Conservation (phyloP, 2,329 filamentous ascomycete genomes). For the Alternaria viburni region DNA sequence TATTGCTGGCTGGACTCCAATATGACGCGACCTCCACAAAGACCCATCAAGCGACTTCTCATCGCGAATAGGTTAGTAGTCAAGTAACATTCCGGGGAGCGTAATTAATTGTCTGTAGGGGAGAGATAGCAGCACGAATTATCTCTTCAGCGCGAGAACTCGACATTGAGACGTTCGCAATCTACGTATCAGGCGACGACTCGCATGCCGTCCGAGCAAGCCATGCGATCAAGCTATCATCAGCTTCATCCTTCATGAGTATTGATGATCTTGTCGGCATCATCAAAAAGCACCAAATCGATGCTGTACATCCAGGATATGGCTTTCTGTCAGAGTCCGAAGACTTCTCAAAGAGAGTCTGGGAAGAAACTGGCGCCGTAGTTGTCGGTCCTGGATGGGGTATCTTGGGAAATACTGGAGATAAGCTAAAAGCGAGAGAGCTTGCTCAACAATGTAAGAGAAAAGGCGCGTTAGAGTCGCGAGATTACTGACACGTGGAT, state of each 20-base stretch:
- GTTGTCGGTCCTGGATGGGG: constrained; percentile 65
- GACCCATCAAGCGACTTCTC: constrained; percentile 58
- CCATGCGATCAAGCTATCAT: constrained; percentile 59
- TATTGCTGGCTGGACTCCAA: neutral
- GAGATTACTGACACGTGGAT: neutral
- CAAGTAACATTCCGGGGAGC: neutral
- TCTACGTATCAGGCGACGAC: constrained; percentile 63
- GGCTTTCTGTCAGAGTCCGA: constrained; percentile 67
- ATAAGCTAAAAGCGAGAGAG: constrained; percentile 61
- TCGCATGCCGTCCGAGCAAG: constrained; percentile 61
- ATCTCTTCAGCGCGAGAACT: constrained; percentile 66
- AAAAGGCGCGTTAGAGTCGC: neutral
- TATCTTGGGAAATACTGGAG: constrained; percentile 61
- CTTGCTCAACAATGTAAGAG: constrained; percentile 57
- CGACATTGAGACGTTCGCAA: constrained; percentile 60
- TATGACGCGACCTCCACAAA: constrained; percentile 33
- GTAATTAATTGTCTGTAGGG: constrained; percentile 49
- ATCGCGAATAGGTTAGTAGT: constrained; percentile 58
- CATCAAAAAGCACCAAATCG: constrained; percentile 58
- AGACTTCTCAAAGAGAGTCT: constrained; percentile 58
- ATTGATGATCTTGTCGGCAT: constrained; percentile 57
- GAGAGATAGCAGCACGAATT: constrained; percentile 69
- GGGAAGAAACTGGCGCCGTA: constrained; percentile 55
- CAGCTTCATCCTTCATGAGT: constrained; percentile 61
- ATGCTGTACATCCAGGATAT: constrained; percentile 66